A percentile compares a stretch with the other conserved stretches of the same genome.
phyloP scores from a whole-genome alignment of 2,329 filamentous ascomycete genomes.

The Monilinia polystroma region DNA sequence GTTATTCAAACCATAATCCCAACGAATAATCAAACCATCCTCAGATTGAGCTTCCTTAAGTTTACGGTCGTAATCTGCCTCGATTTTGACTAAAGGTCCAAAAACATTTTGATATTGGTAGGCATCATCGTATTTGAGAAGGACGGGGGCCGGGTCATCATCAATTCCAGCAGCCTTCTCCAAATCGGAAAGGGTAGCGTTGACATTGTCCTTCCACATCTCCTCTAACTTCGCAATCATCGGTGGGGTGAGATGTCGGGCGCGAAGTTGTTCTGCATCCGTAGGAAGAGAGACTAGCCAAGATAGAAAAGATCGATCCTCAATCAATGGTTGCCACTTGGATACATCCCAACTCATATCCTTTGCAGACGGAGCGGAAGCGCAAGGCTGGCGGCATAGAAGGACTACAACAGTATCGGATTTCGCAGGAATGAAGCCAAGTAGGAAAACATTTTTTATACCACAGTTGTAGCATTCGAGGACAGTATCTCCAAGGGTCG shows the following conservation, averaged over 20 bases:
- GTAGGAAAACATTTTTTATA: conserved; percentile 97
- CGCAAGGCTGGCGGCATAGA: conserved; percentile 93
- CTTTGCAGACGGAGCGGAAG: conserved; percentile 90
- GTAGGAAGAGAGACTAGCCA: conserved; percentile 90
- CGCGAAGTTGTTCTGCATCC: conserved; percentile 93
- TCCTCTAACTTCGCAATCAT: conserved; percentile 96
- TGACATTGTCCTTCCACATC: conserved; percentile 95
- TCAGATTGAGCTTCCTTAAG: conserved; percentile 97
- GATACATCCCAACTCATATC: conserved; percentile 99
- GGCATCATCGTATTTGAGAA: conserved; percentile 92
- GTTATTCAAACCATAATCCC: conserved; percentile 95
- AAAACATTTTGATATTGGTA: conserved; percentile 99
- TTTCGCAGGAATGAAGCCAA: conserved; percentile 97
- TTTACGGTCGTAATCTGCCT: conserved; percentile 98
- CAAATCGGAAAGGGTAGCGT: conserved; percentile 83
- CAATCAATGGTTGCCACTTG: conserved; percentile 94
- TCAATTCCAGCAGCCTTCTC: conserved; percentile 91
- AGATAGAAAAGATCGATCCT: conserved; percentile 89
- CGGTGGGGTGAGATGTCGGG: conserved; percentile 86
- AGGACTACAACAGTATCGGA: conserved; percentile 97
- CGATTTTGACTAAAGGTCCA: conserved; percentile 95
- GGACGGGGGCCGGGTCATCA: conserved; percentile 89
- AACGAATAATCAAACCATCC: conserved; percentile 89
- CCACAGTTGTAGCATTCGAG: conserved; percentile 99
- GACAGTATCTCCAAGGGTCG: conserved; percentile 89